These are phyloP conservation scores for Eucalyptus fibrosa DNA, from an alignment of 345 rosid genomes.

Conservation along the genomic window DNA sequence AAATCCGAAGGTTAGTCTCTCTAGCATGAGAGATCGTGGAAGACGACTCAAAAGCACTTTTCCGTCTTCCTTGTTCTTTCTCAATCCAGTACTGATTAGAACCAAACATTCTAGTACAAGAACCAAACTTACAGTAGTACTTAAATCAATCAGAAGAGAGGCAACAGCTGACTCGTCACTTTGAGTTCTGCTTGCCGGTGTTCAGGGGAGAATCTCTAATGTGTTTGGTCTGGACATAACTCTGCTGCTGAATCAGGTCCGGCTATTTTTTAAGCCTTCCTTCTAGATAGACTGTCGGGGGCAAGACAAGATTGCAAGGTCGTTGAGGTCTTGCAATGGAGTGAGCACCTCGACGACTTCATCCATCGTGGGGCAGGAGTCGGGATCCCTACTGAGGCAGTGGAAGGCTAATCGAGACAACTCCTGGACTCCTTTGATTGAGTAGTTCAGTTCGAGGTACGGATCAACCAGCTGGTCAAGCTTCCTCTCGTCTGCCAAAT, in stretches of 20 bases:
- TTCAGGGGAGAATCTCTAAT: slow-evolving; percentile 36
- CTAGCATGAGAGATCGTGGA: neutral
- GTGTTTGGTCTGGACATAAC: slow-evolving; percentile 19
- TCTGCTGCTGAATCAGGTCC: slow-evolving; percentile 17
- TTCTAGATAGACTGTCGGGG: slow-evolving; percentile 45
- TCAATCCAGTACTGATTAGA: neutral
- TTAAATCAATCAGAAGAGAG: neutral
- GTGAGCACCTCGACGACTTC: slow-evolving; percentile 50
- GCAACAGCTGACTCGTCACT: slow-evolving; percentile 1
- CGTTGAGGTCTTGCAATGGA: slow-evolving; percentile 54
- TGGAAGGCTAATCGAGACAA: slow-evolving; percentile 50
- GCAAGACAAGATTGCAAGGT: slow-evolving; percentile 48
- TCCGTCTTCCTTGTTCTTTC: neutral
- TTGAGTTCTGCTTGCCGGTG: slow-evolving; percentile 34
- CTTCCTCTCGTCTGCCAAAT: slow-evolving; percentile 72
- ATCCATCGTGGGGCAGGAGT: slow-evolving; percentile 60
- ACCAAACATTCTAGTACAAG: neutral
- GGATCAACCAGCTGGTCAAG: slow-evolving; percentile 66
- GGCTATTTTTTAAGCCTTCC: slow-evolving; percentile 53
- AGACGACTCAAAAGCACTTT: neutral
- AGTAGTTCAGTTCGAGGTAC: slow-evolving; percentile 75
- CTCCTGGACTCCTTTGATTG: slow-evolving; percentile 65
- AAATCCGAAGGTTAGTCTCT: neutral
- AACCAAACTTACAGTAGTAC: slow-evolving; percentile 4
- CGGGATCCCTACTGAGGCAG: slow-evolving; percentile 58